Evolutionary conservation across 495 filamentous ascomycete species (phyloP), one percentile per base, ranked within the genome.

Genomic region (Neurospora sp.): DNA sequence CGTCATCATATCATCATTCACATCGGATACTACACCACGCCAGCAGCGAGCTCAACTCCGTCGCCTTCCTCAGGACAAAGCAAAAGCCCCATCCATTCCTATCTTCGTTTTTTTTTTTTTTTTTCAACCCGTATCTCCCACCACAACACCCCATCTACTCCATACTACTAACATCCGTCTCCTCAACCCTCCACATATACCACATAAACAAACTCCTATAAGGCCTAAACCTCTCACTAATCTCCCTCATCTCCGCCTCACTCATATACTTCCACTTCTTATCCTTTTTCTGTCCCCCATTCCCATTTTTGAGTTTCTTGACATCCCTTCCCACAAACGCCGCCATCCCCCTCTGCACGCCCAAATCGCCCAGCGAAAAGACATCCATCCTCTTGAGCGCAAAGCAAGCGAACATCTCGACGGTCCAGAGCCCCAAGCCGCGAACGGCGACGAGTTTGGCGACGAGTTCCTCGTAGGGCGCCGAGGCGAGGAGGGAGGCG

Each of bases 261-360:
- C 87, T 85, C 93, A 98, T 96, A 78, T 97, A 99, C 85, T 98
- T 98, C 89, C 93, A 97, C 85, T 98, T 98, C 71, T 93, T 92
- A 31, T 91, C 91, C 76, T 93, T 94, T 12, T 98, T 70, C 92
- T 92, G 20, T 35, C 31, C 31, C 31, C 31, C 31, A 35, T 90
- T 90, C 76, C 93, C 93, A 14, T 82, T 85, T 84, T 97, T 98
- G 73, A 97, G 79, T 80, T 93, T 96, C 35, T 82, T 87, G 3
- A 98, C 90, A 80, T 99, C 92, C 74, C 87, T 87, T 5, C 96
- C 96, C 69, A 92, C 82, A 77, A 96, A 94, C 1, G 92, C 90
- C 3, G 96, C 96, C 88, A 97, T 96, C 1, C 96, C 96, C 77
- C 94, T 86, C 89, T 98, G 94, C 70, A 99, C 93, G 18, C 96